phyloP scores from a whole-genome alignment of 1,284 basidiomycete species.

The Cerrena zonata region DNA sequence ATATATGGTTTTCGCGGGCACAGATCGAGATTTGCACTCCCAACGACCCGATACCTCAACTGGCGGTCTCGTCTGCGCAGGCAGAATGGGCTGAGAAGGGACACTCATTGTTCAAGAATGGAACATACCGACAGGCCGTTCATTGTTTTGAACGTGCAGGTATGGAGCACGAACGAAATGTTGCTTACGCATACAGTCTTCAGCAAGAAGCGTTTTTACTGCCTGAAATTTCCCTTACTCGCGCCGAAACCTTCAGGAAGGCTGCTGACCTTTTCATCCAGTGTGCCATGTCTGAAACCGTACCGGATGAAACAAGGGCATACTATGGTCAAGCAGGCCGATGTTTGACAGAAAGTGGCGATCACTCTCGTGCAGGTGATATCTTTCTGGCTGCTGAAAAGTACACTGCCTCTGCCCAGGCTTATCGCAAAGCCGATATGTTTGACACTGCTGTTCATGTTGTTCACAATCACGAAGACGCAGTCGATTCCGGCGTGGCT shows the following conservation, averaged over 20 bases:
- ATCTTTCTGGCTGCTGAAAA: slow-evolving; percentile 40
- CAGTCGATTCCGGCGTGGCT: slow-evolving; percentile 31
- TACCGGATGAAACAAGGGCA: slow-evolving; percentile 22
- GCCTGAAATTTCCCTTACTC: slow-evolving; percentile 14
- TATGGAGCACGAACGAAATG: slow-evolving; percentile 36
- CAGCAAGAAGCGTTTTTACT: slow-evolving; percentile 34
- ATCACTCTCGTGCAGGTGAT: slow-evolving; percentile 40
- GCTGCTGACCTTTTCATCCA: slow-evolving; percentile 47
- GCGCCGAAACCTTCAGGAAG: slow-evolving; percentile 32
- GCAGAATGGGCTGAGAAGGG: slow-evolving; percentile 56
- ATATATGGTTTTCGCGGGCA: slow-evolving; percentile 40
- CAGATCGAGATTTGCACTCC: slow-evolving; percentile 42
- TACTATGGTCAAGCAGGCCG: slow-evolving; percentile 50
- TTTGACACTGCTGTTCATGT: slow-evolving; percentile 53
- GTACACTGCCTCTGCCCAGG: slow-evolving; percentile 40
- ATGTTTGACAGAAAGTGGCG: slow-evolving; percentile 41
- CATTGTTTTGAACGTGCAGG: slow-evolving; percentile 56
- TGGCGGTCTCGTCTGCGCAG: slow-evolving; percentile 42
- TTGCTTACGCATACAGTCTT: slow-evolving; percentile 42
- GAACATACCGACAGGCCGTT: slow-evolving; percentile 54
- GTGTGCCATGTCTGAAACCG: slow-evolving; percentile 33
- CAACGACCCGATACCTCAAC: slow-evolving; percentile 37
- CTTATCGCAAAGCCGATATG: slow-evolving; percentile 42
- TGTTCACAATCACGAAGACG: slow-evolving; percentile 29
- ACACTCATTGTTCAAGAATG: slow-evolving; percentile 45